Conservation (phyloP, 2,329 filamentous ascomycete species). For the Aspergillus luchuensis region DNA sequence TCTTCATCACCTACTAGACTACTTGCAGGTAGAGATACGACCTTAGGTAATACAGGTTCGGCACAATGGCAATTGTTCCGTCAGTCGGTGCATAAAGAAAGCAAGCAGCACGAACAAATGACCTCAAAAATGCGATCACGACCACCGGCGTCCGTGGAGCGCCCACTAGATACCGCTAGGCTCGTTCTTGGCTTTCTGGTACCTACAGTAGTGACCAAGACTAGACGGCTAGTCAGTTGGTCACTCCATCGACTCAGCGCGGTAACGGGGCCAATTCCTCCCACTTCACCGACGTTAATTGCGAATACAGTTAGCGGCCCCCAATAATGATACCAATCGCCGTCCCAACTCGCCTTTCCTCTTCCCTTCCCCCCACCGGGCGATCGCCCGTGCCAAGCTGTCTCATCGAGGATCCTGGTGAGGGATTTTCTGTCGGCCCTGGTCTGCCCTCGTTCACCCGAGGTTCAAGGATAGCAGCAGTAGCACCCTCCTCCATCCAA, state of each 20-base stretch:
- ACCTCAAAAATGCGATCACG: neutral
- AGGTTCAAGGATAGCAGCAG: neutral
- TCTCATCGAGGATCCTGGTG: slow-evolving; percentile 35
- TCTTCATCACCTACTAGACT: no score
- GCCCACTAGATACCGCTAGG: slow-evolving; percentile 14
- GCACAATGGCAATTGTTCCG: neutral
- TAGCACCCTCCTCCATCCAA: neutral
- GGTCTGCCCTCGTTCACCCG: neutral
- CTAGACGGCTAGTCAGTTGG: slow-evolving; percentile 8
- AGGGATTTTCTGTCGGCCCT: slow-evolving; percentile 33
- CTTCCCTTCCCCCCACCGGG: slow-evolving; percentile 23
- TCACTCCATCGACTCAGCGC: slow-evolving; percentile 16
- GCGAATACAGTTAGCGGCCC: slow-evolving; percentile 10
- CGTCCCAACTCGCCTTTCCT: neutral
- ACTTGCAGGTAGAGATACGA: neutral
- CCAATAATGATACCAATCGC: neutral
- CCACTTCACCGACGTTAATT: slow-evolving; percentile 13
- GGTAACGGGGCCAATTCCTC: neutral
- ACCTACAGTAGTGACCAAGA: slow-evolving; percentile 37
- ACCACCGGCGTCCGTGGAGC: slow-evolving; percentile 1
- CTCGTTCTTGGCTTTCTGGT: slow-evolving; percentile 26
- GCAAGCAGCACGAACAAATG: no score
- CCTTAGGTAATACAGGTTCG: neutral
- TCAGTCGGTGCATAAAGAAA: neutral
- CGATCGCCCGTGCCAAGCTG: slow-evolving; percentile 38